Conservation (phyloP, 73 alveolate genomes). For the Tetrahymena borealis region DNA sequence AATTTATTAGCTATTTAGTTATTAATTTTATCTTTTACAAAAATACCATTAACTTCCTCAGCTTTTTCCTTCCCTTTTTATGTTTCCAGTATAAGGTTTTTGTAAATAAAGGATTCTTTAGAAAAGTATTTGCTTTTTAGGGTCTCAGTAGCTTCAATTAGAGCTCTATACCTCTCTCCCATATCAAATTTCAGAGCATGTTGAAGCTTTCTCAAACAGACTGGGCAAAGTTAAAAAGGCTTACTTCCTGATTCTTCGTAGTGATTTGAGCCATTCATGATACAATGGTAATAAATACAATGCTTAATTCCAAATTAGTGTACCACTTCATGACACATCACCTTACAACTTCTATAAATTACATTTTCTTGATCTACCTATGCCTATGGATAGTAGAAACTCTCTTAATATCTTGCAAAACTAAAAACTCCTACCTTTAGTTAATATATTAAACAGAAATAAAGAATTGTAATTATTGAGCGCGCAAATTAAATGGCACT, state of each 20-base stretch:
- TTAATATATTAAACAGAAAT: too few relatives aligned
- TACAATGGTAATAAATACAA: conserved; percentile 66
- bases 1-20: too few relatives aligned
- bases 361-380: not conserved
- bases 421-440: not conserved
- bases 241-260: conserved; percentile 71
- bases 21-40: too few relatives aligned
- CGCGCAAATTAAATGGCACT: too few relatives aligned
- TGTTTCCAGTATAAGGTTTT: not conserved
- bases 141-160: not conserved
- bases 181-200: conserved; percentile 13
- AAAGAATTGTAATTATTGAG: too few relatives aligned
- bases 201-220: conserved; percentile 63
- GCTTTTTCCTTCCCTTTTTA: too few relatives aligned
- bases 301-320: conserved; percentile 63
- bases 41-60: too few relatives aligned
- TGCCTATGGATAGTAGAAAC: not conserved
- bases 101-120: not conserved
- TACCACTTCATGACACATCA: conserved; percentile 67
- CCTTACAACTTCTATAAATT: conserved; percentile 11
- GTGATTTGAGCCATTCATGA: conserved; percentile 73
- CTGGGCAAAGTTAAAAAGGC: conserved; percentile 75
- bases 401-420: not conserved
- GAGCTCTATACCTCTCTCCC: conserved; percentile 2
- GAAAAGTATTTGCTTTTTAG: not conserved